Evolutionary conservation across 2,329 filamentous ascomycete genomes (phyloP).

Genomic region (Hypoxylon sp.): DNA sequence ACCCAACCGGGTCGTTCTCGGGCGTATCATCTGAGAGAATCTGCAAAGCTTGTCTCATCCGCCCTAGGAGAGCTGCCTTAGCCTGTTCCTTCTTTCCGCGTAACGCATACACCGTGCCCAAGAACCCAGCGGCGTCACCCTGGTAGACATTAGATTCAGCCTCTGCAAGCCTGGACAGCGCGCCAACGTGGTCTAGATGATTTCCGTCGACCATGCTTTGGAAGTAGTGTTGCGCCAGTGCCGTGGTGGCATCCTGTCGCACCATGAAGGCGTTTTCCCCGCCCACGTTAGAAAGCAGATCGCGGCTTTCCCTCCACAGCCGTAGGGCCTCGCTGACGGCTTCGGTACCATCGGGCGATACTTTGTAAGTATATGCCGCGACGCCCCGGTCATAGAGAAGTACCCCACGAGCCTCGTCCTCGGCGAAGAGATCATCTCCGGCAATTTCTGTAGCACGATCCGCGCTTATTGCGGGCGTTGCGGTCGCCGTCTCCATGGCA

Average conservation of each 20-base stretch:
- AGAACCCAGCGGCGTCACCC: slow-evolving; percentile 31
- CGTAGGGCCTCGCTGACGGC: slow-evolving; percentile 36
- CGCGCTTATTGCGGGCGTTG: not conserved
- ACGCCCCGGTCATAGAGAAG: slow-evolving; percentile 43
- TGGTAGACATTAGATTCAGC: slow-evolving; percentile 2
- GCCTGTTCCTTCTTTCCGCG: slow-evolving; percentile 34
- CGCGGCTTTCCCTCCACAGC: slow-evolving; percentile 44
- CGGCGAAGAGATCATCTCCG: slow-evolving; percentile 28
- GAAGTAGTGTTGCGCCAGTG: slow-evolving; percentile 47
- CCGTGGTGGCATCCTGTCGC: slow-evolving; percentile 28
- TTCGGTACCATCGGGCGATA: slow-evolving; percentile 34
- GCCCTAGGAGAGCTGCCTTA: slow-evolving; percentile 16
- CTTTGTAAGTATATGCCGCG: slow-evolving; percentile 42
- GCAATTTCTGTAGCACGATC: not conserved
- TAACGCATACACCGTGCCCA: slow-evolving; percentile 38
- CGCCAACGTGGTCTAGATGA: slow-evolving; percentile 26
- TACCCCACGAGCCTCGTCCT: slow-evolving; percentile 39
- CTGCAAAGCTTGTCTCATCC: slow-evolving; percentile 31
- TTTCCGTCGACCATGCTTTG: slow-evolving; percentile 41
- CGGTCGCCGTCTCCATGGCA: slow-evolving; percentile 38
- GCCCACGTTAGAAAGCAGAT: slow-evolving; percentile 40
- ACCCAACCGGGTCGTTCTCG: slow-evolving; percentile 37
- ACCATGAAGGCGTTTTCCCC: slow-evolving; percentile 36
- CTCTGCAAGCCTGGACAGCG: slow-evolving; percentile 37
- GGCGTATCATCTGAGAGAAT: slow-evolving; percentile 36